Conservation (phyloP, 1,284 basidiomycete species). For the Afroboletus lepidellus region DNA sequence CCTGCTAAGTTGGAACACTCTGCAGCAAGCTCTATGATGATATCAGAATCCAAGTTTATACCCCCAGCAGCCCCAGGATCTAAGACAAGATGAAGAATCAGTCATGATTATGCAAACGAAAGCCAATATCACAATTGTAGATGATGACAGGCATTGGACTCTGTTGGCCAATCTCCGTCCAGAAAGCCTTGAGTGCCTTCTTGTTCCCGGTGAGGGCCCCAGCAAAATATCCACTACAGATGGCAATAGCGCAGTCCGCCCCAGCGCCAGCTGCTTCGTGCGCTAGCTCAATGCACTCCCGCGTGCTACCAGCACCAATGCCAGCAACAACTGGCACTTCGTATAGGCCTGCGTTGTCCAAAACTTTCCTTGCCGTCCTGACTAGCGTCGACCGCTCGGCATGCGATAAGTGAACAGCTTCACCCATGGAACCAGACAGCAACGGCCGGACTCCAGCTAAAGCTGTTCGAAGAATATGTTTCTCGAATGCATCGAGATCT, state of each 20-base stretch:
- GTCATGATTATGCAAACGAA: too few relatives aligned
- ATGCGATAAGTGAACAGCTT: conserved; percentile 78
- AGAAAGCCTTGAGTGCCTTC: conserved; percentile 77
- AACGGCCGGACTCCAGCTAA: conserved; percentile 74
- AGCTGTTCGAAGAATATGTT: conserved; percentile 72
- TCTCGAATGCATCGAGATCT: conserved; percentile 74
- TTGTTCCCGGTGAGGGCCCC: conserved; percentile 63
- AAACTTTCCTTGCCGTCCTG: conserved; percentile 64
- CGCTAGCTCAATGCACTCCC: conserved; percentile 75
- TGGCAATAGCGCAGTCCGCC: conserved; percentile 84
- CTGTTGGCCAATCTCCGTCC: conserved; percentile 70
- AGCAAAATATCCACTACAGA: conserved; percentile 83
- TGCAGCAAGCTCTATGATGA: conserved; percentile 75
- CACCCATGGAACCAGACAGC: conserved; percentile 82
- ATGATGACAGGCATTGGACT: conserved; percentile 86
- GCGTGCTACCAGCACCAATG: conserved; percentile 78
- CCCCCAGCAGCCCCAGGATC: conserved; percentile 82
- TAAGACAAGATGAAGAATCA: conserved; percentile 29
- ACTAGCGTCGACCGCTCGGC: conserved; percentile 72
- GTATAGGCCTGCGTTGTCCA: conserved; percentile 64
- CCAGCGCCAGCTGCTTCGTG: conserved; percentile 76
- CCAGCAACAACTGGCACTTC: conserved; percentile 77
- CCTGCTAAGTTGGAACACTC: conserved; percentile 76
- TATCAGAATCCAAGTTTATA: conserved; percentile 84
- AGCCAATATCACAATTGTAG: conserved; percentile 93